Evolutionary conservation across 108 stramenopile species (phyloP), one percentile per base, ranked within the genome.

Genomic region (Fistulifera solaris): DNA sequence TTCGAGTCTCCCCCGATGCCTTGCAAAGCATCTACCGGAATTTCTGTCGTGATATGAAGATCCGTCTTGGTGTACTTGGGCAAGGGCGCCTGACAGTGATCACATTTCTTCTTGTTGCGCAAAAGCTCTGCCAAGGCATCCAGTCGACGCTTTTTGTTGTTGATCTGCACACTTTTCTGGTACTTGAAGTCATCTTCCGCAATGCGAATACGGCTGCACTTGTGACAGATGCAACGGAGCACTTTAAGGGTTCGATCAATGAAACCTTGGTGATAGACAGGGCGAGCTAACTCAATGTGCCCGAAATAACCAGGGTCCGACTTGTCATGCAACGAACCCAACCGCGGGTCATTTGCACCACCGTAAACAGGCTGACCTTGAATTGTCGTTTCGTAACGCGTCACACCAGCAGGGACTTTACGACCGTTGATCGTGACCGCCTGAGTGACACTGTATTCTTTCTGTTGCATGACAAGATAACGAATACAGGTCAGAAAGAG

Each of bases 271-370:
- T 99, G 99, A 61, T 94, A 99, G 38, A 98, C 96, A 17, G 98
- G 94, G 35, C 81, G 60, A 38, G 96, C 95, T 44, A 97, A 67
- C 58, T 99, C 95, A 50, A 99, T 80, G 78, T 99, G 98, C 10
- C 98, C 98, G 62, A 99, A 99, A 67, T 99, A 94, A 55, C 98
- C 96, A 2, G 96, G 98, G 64, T 96, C 88, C 38, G 93, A 93
- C 62, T 91, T 76, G 70, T 89, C 86, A 41, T 85, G 86, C 45
- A 90, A 65, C 59, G 66, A 73, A 18, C 99, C 99, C 61, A 99
- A 80, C 40, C 96, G 81, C 18, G 99, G 97, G 63, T 99, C 98
- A 57, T 95, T 94, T 41, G 93, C 90, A 35, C 97, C 96, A 41
- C 97, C 97, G 55, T 94, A 94, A 28, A 97, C 94, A 23, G 94